A percentile compares a stretch with the other conserved stretches of the same genome.
Evolutionary conservation across 208 protist genomes (phyloP).

Genomic region (Acanthamoeba royreba): DNA sequence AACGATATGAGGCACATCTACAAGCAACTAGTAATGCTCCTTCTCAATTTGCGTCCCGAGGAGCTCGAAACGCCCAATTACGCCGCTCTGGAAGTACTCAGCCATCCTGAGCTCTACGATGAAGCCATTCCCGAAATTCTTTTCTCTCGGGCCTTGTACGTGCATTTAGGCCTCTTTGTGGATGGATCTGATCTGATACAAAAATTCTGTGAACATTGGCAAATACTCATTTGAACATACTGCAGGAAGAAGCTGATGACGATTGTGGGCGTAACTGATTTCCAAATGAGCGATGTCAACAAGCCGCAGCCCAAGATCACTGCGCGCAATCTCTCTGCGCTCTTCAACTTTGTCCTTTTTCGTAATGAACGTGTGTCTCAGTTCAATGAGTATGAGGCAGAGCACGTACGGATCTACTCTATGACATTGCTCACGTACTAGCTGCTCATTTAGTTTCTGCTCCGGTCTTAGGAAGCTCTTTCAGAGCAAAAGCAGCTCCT

Average conservation of each 20-base stretch:
- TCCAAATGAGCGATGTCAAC: not conserved
- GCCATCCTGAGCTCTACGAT: not conserved
- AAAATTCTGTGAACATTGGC: too few species aligned
- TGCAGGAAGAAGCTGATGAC: not conserved
- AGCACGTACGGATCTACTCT: not conserved
- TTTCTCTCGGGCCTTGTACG: not conserved
- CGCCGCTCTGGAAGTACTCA: not conserved
- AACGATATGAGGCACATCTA: not conserved
- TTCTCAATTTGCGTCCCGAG: not conserved
- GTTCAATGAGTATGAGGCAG: not conserved
- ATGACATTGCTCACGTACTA: too few species aligned
- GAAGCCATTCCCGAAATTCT: not conserved
- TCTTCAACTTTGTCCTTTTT: not conserved
- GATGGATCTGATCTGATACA: too few species aligned
- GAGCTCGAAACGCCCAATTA: not conserved
- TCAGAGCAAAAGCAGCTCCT: not conserved
- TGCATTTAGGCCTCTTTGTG: not conserved
- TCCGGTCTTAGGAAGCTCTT: not conserved
- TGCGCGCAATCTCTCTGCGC: not conserved
- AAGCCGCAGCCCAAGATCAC: not conserved
- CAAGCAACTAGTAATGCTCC: not conserved
- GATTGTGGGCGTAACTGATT: not conserved
- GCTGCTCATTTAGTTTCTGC: not conserved
- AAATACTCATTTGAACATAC: not conserved
- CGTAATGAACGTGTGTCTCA: not conserved